These are phyloP conservation scores for Stentor roeselii DNA, from an alignment of 73 alveolate species.

Conservation along the genomic window DNA sequence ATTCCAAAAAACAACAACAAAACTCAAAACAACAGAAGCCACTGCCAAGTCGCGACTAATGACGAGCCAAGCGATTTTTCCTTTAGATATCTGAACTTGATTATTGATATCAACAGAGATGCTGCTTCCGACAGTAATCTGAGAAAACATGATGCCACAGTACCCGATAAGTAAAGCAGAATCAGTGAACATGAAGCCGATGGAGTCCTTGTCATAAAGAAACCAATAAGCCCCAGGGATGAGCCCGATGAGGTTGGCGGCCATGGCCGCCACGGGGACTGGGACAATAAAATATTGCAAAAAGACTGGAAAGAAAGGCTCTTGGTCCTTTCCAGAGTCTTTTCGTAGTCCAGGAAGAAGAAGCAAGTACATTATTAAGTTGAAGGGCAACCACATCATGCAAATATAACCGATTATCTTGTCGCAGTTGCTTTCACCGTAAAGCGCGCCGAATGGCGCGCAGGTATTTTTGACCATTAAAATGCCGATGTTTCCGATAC, in stretches of 20 bases:
- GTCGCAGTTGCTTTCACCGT: background rate
- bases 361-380: background rate
- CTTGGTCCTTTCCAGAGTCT: background rate
- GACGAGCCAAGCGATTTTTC: background rate
- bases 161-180: background rate
- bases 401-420: background rate
- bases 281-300: background rate
- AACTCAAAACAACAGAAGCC: background rate
- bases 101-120: background rate
- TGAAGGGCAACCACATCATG: background rate
- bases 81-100: no score
- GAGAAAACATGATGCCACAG: background rate
- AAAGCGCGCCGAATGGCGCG: background rate
- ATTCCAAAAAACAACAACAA: background rate
- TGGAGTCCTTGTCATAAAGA: background rate
- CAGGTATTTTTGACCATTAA: background rate
- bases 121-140: background rate
- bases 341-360: background rate
- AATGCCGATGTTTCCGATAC: background rate
- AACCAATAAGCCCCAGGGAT: background rate
- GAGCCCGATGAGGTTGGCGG: background rate
- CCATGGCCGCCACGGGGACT: background rate
- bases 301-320: background rate
- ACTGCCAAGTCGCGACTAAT: background rate
- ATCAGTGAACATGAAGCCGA: background rate